Percentiles rank a stretch among this genome's conserved stretches.
Conservation (phyloP, 2,329 filamentous ascomycete species). For the Fusarium sp. region DNA sequence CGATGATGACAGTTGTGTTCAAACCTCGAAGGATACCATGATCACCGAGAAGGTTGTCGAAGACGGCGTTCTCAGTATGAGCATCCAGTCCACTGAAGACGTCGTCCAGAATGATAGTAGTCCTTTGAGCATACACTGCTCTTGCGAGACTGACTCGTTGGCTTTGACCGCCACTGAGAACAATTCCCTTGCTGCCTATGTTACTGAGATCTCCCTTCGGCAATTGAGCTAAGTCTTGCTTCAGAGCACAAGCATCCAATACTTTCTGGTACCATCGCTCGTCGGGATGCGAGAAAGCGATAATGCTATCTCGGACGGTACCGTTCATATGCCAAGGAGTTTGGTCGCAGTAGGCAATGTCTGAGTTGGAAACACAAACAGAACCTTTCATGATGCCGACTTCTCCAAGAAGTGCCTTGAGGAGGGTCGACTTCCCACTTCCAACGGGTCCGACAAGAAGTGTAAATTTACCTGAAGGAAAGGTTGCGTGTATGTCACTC, state of each 20-base stretch:
- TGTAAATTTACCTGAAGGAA: slow-evolving; percentile 21
- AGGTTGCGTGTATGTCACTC: not conserved
- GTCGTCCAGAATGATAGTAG: slow-evolving; percentile 49
- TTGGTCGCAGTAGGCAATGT: slow-evolving; percentile 46
- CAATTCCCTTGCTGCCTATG: slow-evolving; percentile 54
- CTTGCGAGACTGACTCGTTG: slow-evolving; percentile 51
- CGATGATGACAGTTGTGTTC: slow-evolving; percentile 21
- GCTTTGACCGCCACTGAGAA: slow-evolving; percentile 55
- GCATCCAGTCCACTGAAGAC: slow-evolving; percentile 51
- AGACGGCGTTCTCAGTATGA: slow-evolving; percentile 43
- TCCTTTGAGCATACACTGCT: slow-evolving; percentile 48
- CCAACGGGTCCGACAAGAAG: slow-evolving; percentile 53
- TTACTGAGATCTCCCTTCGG: slow-evolving; percentile 50
- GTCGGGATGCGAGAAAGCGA: slow-evolving; percentile 46
- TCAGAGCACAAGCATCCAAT: slow-evolving; percentile 41
- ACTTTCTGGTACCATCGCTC: slow-evolving; percentile 49
- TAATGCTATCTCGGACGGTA: slow-evolving; percentile 51
- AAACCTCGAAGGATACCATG: slow-evolving; percentile 41
- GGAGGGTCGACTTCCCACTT: slow-evolving; percentile 53
- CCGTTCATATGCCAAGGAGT: slow-evolving; percentile 49
- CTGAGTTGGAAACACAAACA: slow-evolving; percentile 6
- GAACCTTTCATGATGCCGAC: slow-evolving; percentile 20
- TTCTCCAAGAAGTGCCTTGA: slow-evolving; percentile 51
- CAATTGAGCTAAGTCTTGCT: slow-evolving; percentile 46
- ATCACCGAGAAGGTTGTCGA: slow-evolving; percentile 42